Base-by-base conservation (phyloP, 352 stramenopile species). In the Phytopythium ostracodes region DNA sequence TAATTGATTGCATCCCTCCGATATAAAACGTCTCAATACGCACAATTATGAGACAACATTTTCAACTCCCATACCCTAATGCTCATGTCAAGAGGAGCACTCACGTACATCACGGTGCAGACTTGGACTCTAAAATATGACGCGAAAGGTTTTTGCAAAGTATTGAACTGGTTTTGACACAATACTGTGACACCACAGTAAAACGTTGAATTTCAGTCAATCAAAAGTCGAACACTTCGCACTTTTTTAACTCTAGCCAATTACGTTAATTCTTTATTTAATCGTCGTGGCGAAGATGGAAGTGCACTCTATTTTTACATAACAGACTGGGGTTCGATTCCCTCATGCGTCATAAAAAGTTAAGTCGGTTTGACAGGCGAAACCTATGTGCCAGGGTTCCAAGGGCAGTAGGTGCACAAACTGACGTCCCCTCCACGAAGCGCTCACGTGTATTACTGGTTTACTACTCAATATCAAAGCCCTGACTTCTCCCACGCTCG, bases 351-450 rank as follows among this genome's bases (percentile, higher is more conserved):
- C 43, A 20, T 24, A 27, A 9, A 59, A 59, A 59, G 53, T 46
- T 59, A 50, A 59, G 12, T 36, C 40, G 35, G 35, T 22, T 35
- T 59, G 73, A 96, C 90, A 18, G n/a, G 53, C 18, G 20, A 44
- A 47, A 50, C 35, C 17, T 61, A 55, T 42, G 56, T 61, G 56
- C 43, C 42, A 29, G 56, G 56, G 43, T 61, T 54, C 56, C 38
- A 61, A 61, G 56, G 44, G 31, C 56, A 43, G 40, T 61, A 46
- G 56, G 56, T 61, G 56, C 40, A 61, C 56, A 46, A 47, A 31
- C 56, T 55, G 40, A 61, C 40, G 56, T 54, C 42, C 20, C 42
- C 42, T 54, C 56, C 56, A 61, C 22, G 10, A 50, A 24, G 15
- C 40, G 20, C 31, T 8, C 38, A 24, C 40, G 9, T 47, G 18